These are phyloP conservation scores for Leptographium radiaticola DNA, from an alignment of 2,329 filamentous ascomycete species.

Conservation along the genomic window DNA sequence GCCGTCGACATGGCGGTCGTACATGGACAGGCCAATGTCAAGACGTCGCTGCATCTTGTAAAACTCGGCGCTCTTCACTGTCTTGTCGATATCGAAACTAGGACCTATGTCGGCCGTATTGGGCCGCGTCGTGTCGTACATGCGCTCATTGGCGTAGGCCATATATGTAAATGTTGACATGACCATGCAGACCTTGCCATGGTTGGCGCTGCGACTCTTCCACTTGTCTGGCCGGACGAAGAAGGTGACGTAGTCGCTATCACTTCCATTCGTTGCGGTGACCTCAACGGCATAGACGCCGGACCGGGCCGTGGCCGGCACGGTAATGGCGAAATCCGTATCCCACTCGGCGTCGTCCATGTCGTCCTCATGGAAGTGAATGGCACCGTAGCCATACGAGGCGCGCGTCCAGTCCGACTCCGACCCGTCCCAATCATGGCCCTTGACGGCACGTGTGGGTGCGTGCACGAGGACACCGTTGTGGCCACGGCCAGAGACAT, in stretches of 20 bases:
- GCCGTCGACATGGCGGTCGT: constrained; percentile 24
- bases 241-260: not conserved
- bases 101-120: not conserved
- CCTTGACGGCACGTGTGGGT: constrained; percentile 1
- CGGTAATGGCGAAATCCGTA: constrained; percentile 1
- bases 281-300: constrained; percentile 2
- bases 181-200: not conserved
- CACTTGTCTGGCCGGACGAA: constrained; percentile 1
- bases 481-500: not conserved
- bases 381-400: constrained; percentile 1
- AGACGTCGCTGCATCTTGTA: not conserved
- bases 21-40: constrained; percentile 24
- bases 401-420: constrained; percentile 4
- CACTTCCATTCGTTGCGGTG: not conserved
- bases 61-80: not conserved
- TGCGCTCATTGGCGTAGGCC: constrained; percentile 5
- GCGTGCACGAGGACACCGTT: constrained; percentile 1
- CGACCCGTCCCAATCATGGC: constrained; percentile 4
- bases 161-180: constrained; percentile 5
- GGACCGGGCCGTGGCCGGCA: not conserved
- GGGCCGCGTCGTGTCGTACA: not conserved
- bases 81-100: not conserved
- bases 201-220: not conserved
- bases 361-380: constrained; percentile 7
- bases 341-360: constrained; percentile 5